phyloP scores from a whole-genome alignment of 106 monocot species.

The Acanthochlamys bracteata region DNA sequence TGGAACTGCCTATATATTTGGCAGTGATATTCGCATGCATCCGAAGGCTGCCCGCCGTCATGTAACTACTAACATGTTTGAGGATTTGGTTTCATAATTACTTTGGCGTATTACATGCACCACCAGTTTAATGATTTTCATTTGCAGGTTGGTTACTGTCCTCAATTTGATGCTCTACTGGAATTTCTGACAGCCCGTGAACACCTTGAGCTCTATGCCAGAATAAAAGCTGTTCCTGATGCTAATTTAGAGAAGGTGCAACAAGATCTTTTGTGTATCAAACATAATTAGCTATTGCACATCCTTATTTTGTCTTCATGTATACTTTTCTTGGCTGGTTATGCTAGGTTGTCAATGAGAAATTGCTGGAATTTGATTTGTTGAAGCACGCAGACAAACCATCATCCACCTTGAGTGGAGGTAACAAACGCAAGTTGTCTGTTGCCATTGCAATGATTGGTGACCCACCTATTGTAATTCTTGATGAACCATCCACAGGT shows the following conservation, averaged over 20 bases:
- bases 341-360: conserved; percentile 67
- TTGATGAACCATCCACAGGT: conserved; percentile 98
- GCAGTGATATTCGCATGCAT: conserved; percentile 54
- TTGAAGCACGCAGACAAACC: conserved; percentile 74
- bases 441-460: conserved; percentile 99
- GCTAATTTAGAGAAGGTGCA: conserved; percentile 42
- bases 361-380: conserved; percentile 76
- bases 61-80: conserved; percentile 27
- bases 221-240: conserved; percentile 74
- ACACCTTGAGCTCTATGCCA: conserved; percentile 88
- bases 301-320: background rate
- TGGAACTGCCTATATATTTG: conserved; percentile 93
- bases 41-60: conserved; percentile 57
- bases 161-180: conserved; percentile 91
- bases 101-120: too few relatives aligned
- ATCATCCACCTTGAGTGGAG: conserved; percentile 82
- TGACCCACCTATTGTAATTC: conserved; percentile 88
- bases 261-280: too few relatives aligned
- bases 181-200: conserved; percentile 78
- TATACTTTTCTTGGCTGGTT: background rate
- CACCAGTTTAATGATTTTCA: background rate
- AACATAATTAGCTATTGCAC: too few relatives aligned
- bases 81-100: background rate
- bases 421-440: conserved; percentile 88
- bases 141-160: conserved; percentile 85